Conservation (phyloP, 805 yeast genomes). For the Lachancea nothofagi region DNA sequence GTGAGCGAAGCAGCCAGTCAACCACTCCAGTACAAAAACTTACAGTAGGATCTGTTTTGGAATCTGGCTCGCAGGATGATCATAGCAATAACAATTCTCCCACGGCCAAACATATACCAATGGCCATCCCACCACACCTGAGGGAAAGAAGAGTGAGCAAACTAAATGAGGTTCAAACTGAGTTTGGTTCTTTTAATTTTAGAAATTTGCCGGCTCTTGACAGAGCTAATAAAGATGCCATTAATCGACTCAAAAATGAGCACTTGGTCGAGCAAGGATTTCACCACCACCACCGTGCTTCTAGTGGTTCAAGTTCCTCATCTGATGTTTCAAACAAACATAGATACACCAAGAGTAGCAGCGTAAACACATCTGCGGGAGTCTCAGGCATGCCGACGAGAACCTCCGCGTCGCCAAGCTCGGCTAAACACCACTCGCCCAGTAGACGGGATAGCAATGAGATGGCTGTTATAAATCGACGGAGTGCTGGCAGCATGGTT, state of each 20-base stretch:
- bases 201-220: constrained; percentile 86
- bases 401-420: constrained; percentile 25
- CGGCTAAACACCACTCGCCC: constrained; percentile 18
- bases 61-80: constrained; percentile 24
- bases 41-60: constrained; percentile 28
- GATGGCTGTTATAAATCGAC: constrained; percentile 16
- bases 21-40: constrained; percentile 24
- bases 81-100: constrained; percentile 34
- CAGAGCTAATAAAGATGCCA: constrained; percentile 88
- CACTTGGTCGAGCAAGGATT: constrained; percentile 42
- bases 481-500: background rate
- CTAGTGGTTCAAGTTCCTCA: constrained; percentile 36
- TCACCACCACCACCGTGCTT: constrained; percentile 28
- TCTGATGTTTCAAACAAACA: constrained; percentile 25
- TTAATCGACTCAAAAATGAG: constrained; percentile 78
- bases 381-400: constrained; percentile 13
- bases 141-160: constrained; percentile 71
- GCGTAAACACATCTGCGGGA: constrained; percentile 20
- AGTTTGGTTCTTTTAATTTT: constrained; percentile 91
- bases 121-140: constrained; percentile 49
- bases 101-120: constrained; percentile 36
- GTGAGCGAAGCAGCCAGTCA: constrained; percentile 12
- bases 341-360: constrained; percentile 15
- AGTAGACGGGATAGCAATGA: constrained; percentile 23
- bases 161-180: constrained; percentile 60